Evolutionary conservation across 192 early-diverging fungal genomes (phyloP).

Genomic region (Rhizophagus clarus): DNA sequence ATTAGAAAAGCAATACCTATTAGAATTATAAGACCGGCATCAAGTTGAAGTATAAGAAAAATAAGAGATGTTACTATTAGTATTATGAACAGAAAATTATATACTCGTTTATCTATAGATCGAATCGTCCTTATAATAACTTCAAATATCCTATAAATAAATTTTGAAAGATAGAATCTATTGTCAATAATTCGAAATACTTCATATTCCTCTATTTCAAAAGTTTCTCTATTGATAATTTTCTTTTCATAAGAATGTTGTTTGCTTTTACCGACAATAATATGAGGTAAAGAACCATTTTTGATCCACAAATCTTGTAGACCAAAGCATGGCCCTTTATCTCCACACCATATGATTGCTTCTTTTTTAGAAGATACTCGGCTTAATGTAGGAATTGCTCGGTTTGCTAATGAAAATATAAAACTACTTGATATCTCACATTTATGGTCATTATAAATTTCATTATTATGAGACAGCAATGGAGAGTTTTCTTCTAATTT

Average conservation of each 20-base stretch:
- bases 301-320: too few relatives aligned
- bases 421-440: slow-evolving; percentile 1
- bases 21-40: too few relatives aligned
- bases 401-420: slow-evolving; percentile 12
- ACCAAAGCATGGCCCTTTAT: not conserved
- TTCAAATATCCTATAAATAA: too few relatives aligned
- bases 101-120: too few relatives aligned
- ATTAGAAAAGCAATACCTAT: too few relatives aligned
- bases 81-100: too few relatives aligned
- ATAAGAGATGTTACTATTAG: too few relatives aligned
- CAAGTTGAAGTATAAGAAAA: too few relatives aligned
- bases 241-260: not conserved
- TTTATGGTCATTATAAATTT: not conserved
- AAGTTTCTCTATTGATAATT: not conserved
- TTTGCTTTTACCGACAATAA: too few relatives aligned
- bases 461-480: not conserved
- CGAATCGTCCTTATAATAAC: too few relatives aligned
- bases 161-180: not conserved
- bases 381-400: not conserved
- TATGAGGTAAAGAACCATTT: too few relatives aligned
- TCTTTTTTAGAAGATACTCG: not conserved
- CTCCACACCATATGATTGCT: not conserved
- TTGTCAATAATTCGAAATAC: slow-evolving; percentile 21
- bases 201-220: slow-evolving; percentile 20
- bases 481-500: not conserved